Evolutionary conservation across 1,284 basidiomycete species (phyloP).

Genomic region (Peniophora sp.): DNA sequence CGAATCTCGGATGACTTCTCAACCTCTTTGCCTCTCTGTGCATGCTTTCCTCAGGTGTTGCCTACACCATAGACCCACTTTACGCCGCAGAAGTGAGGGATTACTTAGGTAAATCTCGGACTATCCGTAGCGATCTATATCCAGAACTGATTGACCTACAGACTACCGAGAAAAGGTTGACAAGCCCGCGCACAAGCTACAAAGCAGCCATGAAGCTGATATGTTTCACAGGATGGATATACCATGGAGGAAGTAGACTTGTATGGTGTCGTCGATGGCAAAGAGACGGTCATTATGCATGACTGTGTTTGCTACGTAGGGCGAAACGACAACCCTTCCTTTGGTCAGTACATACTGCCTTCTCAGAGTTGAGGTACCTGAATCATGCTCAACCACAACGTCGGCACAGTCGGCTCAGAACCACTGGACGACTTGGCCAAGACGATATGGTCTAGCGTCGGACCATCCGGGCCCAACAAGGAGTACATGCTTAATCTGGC

Average conservation of each 20-base stretch:
- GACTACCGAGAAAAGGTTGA: slow-evolving; percentile 76
- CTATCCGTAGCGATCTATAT: slow-evolving; percentile 1
- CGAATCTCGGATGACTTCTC: not conserved
- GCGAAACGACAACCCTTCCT: slow-evolving; percentile 69
- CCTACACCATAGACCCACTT: slow-evolving; percentile 76
- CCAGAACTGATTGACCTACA: slow-evolving; percentile 15
- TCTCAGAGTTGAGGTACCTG: not conserved
- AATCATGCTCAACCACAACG: not conserved
- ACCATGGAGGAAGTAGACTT: slow-evolving; percentile 60
- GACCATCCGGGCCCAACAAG: slow-evolving; percentile 83
- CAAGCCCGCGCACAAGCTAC: too few species aligned
- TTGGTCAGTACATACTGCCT: slow-evolving; percentile 41
- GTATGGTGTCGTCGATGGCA: slow-evolving; percentile 43
- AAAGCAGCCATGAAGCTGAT: not conserved
- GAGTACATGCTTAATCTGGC: slow-evolving; percentile 77
- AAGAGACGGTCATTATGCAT: slow-evolving; percentile 45
- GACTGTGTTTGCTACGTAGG: slow-evolving; percentile 64
- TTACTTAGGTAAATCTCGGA: slow-evolving; percentile 56
- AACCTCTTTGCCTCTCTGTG: not conserved
- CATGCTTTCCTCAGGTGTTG: slow-evolving; percentile 57
- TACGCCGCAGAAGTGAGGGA: slow-evolving; percentile 69
- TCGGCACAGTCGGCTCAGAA: slow-evolving; percentile 65
- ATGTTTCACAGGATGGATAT: slow-evolving; percentile 57
- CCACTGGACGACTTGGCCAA: slow-evolving; percentile 59
- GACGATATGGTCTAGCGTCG: slow-evolving; percentile 65